Base-by-base conservation (phyloP, 2,329 filamentous ascomycete genomes). In the Calonectria honghensis region DNA sequence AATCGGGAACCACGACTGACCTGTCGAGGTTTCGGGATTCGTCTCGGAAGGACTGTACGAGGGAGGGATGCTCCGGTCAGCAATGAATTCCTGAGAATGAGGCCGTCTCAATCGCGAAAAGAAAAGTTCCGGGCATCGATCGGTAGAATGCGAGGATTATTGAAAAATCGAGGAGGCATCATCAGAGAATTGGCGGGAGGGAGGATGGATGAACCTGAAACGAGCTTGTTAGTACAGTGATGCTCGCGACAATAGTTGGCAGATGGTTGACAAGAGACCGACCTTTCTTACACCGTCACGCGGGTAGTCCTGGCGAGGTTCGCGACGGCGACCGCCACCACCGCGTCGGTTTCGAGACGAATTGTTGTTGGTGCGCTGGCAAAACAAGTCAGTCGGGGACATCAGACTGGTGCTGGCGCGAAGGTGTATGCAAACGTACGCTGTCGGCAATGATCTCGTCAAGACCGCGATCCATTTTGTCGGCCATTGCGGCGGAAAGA, bases 231-330 rank as follows among this genome's bases (percentile, higher is more conserved):
- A 82, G 77, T 59, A 75, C 70, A 74, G 74, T 68, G 57, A 75
- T 64, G 64, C 48, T 31, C 18, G 45, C 52, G 69, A 45, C 39
- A 69, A 32, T 57, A 37, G 48, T n/a, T 24, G 57, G 9, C 16
- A 59, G 20, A 32, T 48, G 35, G 45, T 48, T 32, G 54, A 24
- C n/a, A 66, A 64, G 63, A 65, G 50, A 73, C 82, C 59, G 85
- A 96, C 95, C 95, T 97, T 97, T 96, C 93, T 96, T 85, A 96
- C 91, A 87, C 95, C 95, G 87, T 97, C 95, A 87, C 94, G 93
- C 82, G 94, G 94, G 81, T 90, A 93, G 48, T 88, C 85, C 51
- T 83, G 84, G 70, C 85, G 85, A 45, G 86, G 82, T 61, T 81
- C 78, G 70, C 82, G 85, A 70, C 84, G 83, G 75, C 84, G 83